Base-by-base conservation (phyloP, 345 rosid genomes). In the Pistacia vera region DNA sequence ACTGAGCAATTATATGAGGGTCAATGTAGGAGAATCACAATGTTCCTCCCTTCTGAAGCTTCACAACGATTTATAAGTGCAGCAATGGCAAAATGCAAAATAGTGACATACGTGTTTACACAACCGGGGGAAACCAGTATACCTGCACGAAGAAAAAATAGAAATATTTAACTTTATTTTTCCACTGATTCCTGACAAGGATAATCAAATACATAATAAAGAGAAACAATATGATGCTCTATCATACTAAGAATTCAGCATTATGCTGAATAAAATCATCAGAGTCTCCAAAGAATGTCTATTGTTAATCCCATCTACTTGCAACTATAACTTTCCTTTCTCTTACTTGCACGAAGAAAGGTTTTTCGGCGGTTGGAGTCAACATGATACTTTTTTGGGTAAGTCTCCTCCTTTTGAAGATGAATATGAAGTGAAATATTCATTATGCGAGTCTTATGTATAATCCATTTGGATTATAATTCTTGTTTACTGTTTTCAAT, bases 91-190 rank as follows among this genome's bases (percentile, higher is more conserved):
- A 28, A 49, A 68, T 68, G 0, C 59, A 68, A 51, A 51, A 7
- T 46, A 63, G 46, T 4, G 13, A 28, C 3, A 20, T 11, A 33
- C 2, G 0, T 16, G 72, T 55, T 77, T 71, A 78, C 18, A 73
- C 79, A 65, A 78, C 65, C 73, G 11, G 75, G 59, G 59, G 35
- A 56, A 46, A 73, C 57, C 70, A 84, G 63, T 41, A 84, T 59
- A 63, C 84, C 86, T 81, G 84, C 74, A 73, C 25, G 18, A 17
- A 8, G 10, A 54, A 12, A 20, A 73, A 35, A 13, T 25, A 8
- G 10, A 54, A 12, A 20, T 30, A 66, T 30, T n/a, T 48, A 35
- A 2, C 11, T 62, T 73, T 22, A 49, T 62, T 72, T 62, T 30
- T 30, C 64, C 17, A 48, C 25, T 46, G 28, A 13, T 28, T 62